Percentiles rank a stretch among this genome's conserved stretches.
Conservation (phyloP, 2,329 filamentous ascomycete genomes). For the Arthrocladium fulminans region DNA sequence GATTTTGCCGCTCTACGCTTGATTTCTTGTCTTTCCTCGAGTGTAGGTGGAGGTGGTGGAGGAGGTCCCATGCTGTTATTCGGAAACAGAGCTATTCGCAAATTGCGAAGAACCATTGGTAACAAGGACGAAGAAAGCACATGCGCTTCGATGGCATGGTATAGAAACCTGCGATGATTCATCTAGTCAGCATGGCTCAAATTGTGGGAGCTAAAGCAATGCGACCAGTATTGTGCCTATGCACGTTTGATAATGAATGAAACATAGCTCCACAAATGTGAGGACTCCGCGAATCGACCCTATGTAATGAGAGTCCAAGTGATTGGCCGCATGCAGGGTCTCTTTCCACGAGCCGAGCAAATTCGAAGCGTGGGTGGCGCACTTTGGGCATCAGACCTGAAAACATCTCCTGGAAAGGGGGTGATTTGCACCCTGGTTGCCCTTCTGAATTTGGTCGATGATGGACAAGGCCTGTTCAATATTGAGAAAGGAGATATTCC, state of each 20-base stretch:
- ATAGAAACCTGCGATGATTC: constrained; percentile 32
- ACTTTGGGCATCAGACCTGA: background rate
- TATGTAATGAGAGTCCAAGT: background rate
- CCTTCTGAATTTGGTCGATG: constrained; percentile 6
- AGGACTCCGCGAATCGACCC: background rate
- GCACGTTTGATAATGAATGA: background rate
- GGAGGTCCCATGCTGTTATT: constrained; percentile 38
- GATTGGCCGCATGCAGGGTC: background rate
- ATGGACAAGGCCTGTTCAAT: background rate
- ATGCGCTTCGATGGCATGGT: constrained; percentile 46
- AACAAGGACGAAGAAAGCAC: constrained; percentile 57
- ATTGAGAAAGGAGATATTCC: background rate
- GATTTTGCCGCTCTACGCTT: constrained; percentile 37
- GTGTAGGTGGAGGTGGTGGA: constrained; percentile 19
- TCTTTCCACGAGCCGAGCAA: background rate
- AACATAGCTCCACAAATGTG: background rate
- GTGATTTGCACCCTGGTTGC: constrained; percentile 2
- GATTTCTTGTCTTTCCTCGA: constrained; percentile 24
- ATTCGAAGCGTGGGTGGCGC: background rate
- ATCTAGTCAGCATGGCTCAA: background rate
- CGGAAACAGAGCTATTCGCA: constrained; percentile 75
- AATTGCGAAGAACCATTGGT: constrained; percentile 49
- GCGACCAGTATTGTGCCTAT: background rate
- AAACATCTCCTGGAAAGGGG: constrained; percentile 2
- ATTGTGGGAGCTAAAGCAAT: background rate